Evolutionary conservation across 176 grass and related monocot species (phyloP).

Genomic region (Sorghum bicolor): Sorghum_bicolor_NCBIv3 NC_012870.2:78662001-78662500

Average conservation of each 20-base stretch:
- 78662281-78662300: no score
- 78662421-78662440: background rate
- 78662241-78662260: background rate
- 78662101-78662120: conserved; percentile 66
- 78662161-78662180: conserved; percentile 72
- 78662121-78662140: conserved; percentile 48
- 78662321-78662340: no score
- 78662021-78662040: conserved; percentile 16
- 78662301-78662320: no score
- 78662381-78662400: no score
- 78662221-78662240: background rate
- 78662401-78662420: no score
- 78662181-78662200: conserved; percentile 61
- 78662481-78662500: background rate
- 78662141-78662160: conserved; percentile 63
- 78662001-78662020: conserved; percentile 36
- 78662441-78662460: background rate
- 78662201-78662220: conserved; percentile 64
- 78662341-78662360: no score
- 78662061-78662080: conserved; percentile 21
- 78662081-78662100: conserved; percentile 74
- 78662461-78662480: background rate
- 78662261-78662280: no score
- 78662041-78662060: conserved; percentile 11
- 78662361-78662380: no score